phyloP scores from a whole-genome alignment of 2,329 filamentous ascomycete genomes.

The Hyphodiscus sp. region DNA sequence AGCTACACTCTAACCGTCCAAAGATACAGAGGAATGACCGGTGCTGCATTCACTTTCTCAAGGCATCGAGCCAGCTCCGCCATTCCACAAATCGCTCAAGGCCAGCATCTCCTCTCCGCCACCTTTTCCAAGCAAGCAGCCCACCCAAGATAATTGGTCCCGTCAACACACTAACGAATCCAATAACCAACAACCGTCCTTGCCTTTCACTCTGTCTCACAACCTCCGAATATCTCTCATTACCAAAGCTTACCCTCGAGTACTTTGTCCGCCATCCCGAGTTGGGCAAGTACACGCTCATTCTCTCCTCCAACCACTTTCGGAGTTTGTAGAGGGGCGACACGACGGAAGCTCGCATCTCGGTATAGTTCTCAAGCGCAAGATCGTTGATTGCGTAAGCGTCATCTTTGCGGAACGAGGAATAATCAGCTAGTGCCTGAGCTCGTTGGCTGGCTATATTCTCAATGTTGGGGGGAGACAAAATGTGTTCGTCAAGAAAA shows the following conservation, averaged over 20 bases:
- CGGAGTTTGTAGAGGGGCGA: constrained; percentile 71
- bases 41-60: background rate
- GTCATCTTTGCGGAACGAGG: constrained; percentile 64
- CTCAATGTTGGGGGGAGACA: constrained; percentile 12
- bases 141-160: constrained; percentile 16
- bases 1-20: background rate
- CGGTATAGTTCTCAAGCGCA: constrained; percentile 82
- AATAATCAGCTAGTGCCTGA: constrained; percentile 71
- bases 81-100: background rate
- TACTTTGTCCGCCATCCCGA: constrained; percentile 93
- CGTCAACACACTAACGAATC: constrained; percentile 12
- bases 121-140: constrained; percentile 14
- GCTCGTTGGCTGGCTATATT: constrained; percentile 57
- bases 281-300: constrained; percentile 68
- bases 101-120: constrained; percentile 1
- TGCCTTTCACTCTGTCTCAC: constrained; percentile 63
- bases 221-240: constrained; percentile 83
- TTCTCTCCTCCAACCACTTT: constrained; percentile 78
- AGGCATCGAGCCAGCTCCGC: background rate
- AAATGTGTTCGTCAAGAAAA: constrained; percentile 59
- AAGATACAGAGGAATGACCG: background rate
- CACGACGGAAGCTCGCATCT: constrained; percentile 85
- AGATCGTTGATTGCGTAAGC: constrained; percentile 89
- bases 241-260: constrained; percentile 85
- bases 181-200: constrained; percentile 34